Conservation (phyloP, 495 filamentous ascomycete species). For the Penicillium daleae region DNA sequence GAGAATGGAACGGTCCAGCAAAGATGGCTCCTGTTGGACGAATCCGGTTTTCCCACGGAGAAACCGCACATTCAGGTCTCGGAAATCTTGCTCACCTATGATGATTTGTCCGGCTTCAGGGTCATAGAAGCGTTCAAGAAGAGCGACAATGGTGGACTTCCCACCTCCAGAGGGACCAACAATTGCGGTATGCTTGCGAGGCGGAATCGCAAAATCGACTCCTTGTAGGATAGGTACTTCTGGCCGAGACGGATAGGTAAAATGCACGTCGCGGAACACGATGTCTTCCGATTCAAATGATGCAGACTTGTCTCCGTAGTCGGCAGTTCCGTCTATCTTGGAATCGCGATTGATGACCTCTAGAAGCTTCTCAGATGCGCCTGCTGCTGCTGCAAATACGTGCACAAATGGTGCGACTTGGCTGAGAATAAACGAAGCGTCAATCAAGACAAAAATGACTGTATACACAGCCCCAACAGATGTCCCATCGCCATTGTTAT, state of each 20-base stretch:
- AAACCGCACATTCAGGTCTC: constrained; percentile 57
- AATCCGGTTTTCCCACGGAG: constrained; percentile 62
- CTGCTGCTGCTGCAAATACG: constrained; percentile 60
- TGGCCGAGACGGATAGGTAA: constrained; percentile 64
- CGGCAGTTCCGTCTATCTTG: constrained; percentile 51
- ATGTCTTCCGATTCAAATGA: constrained; percentile 41
- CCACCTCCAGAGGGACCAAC: constrained; percentile 72
- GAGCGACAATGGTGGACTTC: constrained; percentile 65
- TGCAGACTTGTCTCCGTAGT: constrained; percentile 35
- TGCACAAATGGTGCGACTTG: constrained; percentile 67
- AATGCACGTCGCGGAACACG: constrained; percentile 55
- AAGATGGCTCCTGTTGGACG: constrained; percentile 67
- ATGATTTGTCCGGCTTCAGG: constrained; percentile 44
- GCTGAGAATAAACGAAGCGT: constrained; percentile 64
- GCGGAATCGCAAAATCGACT: constrained; percentile 55
- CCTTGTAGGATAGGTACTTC: constrained; percentile 55
- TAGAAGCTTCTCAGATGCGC: constrained; percentile 53
- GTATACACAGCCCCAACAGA: constrained; percentile 64
- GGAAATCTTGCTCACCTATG: constrained; percentile 55
- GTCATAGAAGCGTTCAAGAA: constrained; percentile 58
- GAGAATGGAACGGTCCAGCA: constrained; percentile 65
- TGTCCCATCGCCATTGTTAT: constrained; percentile 33
- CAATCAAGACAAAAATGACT: constrained; percentile 65
- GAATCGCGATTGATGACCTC: constrained; percentile 56
- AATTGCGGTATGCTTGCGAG: constrained; percentile 63